Percentiles rank a stretch among this genome's conserved stretches.
Conservation (phyloP, 2,329 filamentous ascomycete species). For the Aspergillus sp. region DNA sequence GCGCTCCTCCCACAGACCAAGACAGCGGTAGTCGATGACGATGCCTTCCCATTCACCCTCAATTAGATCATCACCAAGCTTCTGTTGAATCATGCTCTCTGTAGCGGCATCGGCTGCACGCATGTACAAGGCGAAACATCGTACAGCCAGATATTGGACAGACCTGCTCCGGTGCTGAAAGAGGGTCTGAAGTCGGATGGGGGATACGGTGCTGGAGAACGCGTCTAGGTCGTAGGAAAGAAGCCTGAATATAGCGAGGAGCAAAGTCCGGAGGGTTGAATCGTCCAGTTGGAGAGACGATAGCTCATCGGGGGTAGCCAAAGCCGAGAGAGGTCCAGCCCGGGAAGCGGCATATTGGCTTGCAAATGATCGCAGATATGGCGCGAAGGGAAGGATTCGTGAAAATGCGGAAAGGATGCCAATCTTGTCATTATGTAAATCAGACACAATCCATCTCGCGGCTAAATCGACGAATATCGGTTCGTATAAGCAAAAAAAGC, state of each 20-base stretch:
- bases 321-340: slow-evolving; percentile 32
- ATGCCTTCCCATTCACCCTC: slow-evolving; percentile 72
- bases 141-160: slow-evolving; percentile 76
- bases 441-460: slow-evolving; percentile 66
- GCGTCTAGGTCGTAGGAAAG: slow-evolving; percentile 69
- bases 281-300: slow-evolving; percentile 35
- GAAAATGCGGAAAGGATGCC: slow-evolving; percentile 69
- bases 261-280: slow-evolving; percentile 41
- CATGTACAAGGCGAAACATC: slow-evolving; percentile 75
- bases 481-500: slow-evolving; percentile 72
- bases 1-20: slow-evolving; percentile 62
- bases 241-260: slow-evolving; percentile 74
- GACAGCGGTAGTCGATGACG: slow-evolving; percentile 74
- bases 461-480: slow-evolving; percentile 76
- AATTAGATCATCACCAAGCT: slow-evolving; percentile 64
- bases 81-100: slow-evolving; percentile 65
- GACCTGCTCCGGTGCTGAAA: slow-evolving; percentile 58
- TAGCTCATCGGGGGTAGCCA: slow-evolving; percentile 28
- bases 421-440: slow-evolving; percentile 32
- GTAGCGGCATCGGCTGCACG: slow-evolving; percentile 76
- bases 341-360: slow-evolving; percentile 46
- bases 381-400: slow-evolving; percentile 75
- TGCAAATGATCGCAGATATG: slow-evolving; percentile 72
- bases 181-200: slow-evolving; percentile 65
- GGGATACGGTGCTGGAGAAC: slow-evolving; percentile 64